Evolutionary conservation across 495 filamentous ascomycete species (phyloP).

Genomic region (Corynascus novoguineensis): DNA sequence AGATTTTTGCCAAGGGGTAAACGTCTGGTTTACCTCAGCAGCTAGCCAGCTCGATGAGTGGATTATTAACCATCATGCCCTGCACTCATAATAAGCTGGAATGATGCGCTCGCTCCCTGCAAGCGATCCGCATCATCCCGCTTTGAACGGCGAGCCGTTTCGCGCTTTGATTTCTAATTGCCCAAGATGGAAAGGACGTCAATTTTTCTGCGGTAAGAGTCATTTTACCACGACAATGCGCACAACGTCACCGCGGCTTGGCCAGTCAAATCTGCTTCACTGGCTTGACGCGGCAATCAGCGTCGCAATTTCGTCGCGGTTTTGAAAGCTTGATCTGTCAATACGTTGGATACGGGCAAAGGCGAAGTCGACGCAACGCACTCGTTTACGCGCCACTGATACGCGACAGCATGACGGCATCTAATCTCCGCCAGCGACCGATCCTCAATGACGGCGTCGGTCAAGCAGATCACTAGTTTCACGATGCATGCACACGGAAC

Average conservation of each 20-base stretch:
- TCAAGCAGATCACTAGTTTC: neutral
- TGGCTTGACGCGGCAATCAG: neutral
- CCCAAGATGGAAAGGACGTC: neutral
- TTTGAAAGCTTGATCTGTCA: neutral
- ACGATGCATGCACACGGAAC: neutral
- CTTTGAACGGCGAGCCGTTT: neutral
- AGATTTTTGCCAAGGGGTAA: neutral
- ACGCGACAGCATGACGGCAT: neutral
- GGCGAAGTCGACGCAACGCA: neutral
- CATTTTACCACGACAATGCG: constrained; percentile 10
- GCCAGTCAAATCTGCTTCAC: constrained; percentile 2
- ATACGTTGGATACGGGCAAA: neutral
- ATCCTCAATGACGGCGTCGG: neutral
- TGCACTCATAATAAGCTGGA: constrained; percentile 3
- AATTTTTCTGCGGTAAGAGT: constrained; percentile 3
- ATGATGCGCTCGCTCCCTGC: constrained; percentile 7
- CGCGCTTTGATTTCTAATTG: constrained; percentile 10
- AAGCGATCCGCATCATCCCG: neutral
- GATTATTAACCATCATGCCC: neutral
- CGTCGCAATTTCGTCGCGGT: constrained; percentile 1
- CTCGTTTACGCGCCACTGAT: constrained; percentile 10
- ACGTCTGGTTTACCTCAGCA: constrained; percentile 5
- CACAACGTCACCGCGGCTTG: neutral
- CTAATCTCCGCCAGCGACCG: neutral
- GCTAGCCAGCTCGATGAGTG: neutral